Base-by-base conservation (phyloP, 108 stramenopile genomes). In the Nitzschia putrida region DNA sequence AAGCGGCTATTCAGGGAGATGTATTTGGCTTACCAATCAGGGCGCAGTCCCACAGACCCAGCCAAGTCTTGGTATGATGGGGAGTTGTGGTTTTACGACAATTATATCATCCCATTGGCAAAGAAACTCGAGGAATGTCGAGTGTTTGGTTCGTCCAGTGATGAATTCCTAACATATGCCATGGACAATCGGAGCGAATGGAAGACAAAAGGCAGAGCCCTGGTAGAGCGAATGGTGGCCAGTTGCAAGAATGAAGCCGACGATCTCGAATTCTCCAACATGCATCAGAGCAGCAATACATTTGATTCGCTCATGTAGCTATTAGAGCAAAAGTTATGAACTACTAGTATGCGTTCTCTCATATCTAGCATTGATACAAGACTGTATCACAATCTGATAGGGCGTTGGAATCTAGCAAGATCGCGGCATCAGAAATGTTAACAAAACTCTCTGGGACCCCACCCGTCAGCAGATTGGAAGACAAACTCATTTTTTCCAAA, bases 51-150 rank as follows among this genome's bases (percentile, higher is more conserved):
- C 13, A 77, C 41, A 38, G 65, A 85, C 45, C 84, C 84, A 7
- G 61, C 81, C 16, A 39, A 34, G 21, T 67, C 49, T 25, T 85
- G 84, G 84, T 85, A 80, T 59, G 29, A 80, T 44, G 61, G 71
- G 16, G 71, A 72, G 26, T 41, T 67, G 44, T 64, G 68, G 18
- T 66, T 83, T 14, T 80, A 66, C 63, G 52, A 69, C 43, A 76
- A 80, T 68, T 68, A 68, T 39, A 53, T 68, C 29, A 68, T 68
- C 21, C 76, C 79, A 18, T 26, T 68, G 53, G 67, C 67, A 25
- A 68, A 57, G 54, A 68, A 57, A 26, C 51, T 68, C n/a, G 61
- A 44, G 12, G 83, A 84, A 58, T 70, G 69, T 37, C 24, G 69
- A 29, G 69, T 70, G 4, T 70, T 70, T 70, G 69, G 69, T 0